phyloP scores from a whole-genome alignment of 495 filamentous ascomycete genomes.

The Xylaria venustula region DNA sequence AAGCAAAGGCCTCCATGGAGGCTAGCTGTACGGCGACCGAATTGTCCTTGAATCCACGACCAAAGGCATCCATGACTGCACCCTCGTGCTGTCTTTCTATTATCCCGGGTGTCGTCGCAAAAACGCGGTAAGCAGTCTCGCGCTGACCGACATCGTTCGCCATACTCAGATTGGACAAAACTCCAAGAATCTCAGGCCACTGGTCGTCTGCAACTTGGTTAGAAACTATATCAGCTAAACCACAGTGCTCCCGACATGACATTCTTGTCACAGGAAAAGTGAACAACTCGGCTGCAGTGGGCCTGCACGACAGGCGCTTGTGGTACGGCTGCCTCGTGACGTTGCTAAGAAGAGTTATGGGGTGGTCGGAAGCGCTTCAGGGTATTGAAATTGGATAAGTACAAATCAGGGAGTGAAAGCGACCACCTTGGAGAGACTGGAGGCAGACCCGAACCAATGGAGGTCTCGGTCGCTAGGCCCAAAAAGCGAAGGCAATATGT shows the following conservation, averaged over 20 bases:
- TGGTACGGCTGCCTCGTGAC: not conserved
- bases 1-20: conserved; percentile 93
- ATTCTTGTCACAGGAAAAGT: not conserved
- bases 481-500: not conserved
- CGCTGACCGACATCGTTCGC: conserved; percentile 75
- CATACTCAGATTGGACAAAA: conserved; percentile 85
- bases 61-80: conserved; percentile 78
- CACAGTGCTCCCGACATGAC: not conserved
- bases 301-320: not conserved
- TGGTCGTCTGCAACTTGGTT: conserved; percentile 59
- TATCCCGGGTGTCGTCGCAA: conserved; percentile 90
- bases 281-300: too few species aligned
- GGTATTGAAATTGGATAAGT: not conserved
- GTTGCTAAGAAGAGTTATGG: too few species aligned
- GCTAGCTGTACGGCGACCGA: conserved; percentile 81
- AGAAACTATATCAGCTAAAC: conserved; percentile 16
- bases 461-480: too few species aligned
- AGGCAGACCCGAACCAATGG: too few species aligned
- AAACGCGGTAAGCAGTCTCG: conserved; percentile 89
- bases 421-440: not conserved
- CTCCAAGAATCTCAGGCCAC: conserved; percentile 87
- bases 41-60: conserved; percentile 86
- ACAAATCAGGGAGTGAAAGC: not conserved
- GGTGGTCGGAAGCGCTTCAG: not conserved
- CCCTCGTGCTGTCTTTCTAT: conserved; percentile 95